Percentiles rank a stretch among this genome's conserved stretches.
phyloP scores from a whole-genome alignment of 305 asterid genomes.

The Petunia hybrid region DNA sequence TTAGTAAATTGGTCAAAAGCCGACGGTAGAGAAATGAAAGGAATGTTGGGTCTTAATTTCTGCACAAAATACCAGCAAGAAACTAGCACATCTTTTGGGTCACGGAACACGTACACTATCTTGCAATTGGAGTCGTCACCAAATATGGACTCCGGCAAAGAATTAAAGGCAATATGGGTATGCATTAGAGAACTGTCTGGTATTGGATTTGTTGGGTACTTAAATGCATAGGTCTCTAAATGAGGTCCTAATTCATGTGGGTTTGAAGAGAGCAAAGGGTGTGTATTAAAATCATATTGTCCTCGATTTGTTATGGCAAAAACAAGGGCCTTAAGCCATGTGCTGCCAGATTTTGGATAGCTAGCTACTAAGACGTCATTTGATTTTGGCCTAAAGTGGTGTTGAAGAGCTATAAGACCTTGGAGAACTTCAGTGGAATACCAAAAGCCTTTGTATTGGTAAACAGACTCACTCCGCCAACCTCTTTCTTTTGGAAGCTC shows the following conservation, averaged over 20 bases:
- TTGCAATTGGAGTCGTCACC: conserved; percentile 31
- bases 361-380: background rate
- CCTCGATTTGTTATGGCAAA: background rate
- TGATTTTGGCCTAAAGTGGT: background rate
- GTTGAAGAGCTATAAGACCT: background rate
- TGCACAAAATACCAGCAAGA: conserved; percentile 34
- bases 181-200: background rate
- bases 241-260: background rate
- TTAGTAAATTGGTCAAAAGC: conserved; percentile 32
- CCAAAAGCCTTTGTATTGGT: too few species aligned
- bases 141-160: too few species aligned
- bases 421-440: background rate
- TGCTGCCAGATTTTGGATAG: conserved; percentile 14
- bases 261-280: conserved; percentile 21
- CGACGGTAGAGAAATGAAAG: background rate
- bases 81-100: conserved; percentile 35
- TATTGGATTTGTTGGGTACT: background rate
- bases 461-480: background rate
- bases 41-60: background rate
- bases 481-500: background rate
- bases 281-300: background rate
- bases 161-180: too few species aligned
- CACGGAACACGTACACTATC: conserved; percentile 34
- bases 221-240: background rate
- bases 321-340: conserved; percentile 27